Evolutionary conservation across 2,329 filamentous ascomycete species (phyloP).

Genomic region (Apiospora arundinis): DNA sequence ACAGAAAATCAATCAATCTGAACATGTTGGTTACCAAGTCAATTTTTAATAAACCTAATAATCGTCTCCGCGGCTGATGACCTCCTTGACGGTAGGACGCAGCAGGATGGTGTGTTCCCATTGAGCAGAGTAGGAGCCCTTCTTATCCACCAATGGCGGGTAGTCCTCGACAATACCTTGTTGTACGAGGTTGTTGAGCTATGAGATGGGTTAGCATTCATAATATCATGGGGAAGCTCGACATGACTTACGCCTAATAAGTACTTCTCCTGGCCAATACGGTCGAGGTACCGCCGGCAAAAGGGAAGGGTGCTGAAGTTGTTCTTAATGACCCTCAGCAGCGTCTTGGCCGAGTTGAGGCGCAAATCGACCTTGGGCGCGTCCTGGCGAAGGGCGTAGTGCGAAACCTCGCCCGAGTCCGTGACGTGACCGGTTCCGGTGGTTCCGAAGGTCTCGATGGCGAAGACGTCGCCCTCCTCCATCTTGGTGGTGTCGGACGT

Average conservation of each 20-base stretch:
- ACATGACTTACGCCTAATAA: slow-evolving; percentile 73
- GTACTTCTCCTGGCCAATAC: slow-evolving; percentile 92
- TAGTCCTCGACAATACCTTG: slow-evolving; percentile 89
- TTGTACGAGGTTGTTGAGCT: slow-evolving; percentile 86
- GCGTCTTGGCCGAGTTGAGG: slow-evolving; percentile 80
- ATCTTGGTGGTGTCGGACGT: slow-evolving; percentile 89
- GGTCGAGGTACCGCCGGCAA: slow-evolving; percentile 88
- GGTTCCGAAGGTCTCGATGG: slow-evolving; percentile 95
- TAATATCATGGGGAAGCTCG: not conserved
- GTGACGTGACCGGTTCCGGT: slow-evolving; percentile 88
- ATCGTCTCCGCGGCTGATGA: slow-evolving; percentile 85
- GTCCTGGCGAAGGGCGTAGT: slow-evolving; percentile 81
- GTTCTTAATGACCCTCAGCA: slow-evolving; percentile 90
- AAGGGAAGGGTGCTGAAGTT: slow-evolving; percentile 95
- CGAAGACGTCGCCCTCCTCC: slow-evolving; percentile 95
- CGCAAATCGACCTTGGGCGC: slow-evolving; percentile 78
- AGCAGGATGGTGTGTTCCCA: slow-evolving; percentile 89
- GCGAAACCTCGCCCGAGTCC: slow-evolving; percentile 88
- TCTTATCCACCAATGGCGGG: slow-evolving; percentile 87
- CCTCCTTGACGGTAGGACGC: slow-evolving; percentile 82
- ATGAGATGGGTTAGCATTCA: slow-evolving; percentile 36
- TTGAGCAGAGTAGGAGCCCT: slow-evolving; percentile 93
- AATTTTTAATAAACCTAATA: slow-evolving; percentile 57
- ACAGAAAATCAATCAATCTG: not conserved
- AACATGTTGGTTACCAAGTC: not conserved